phyloP scores from a whole-genome alignment of 2,329 filamentous ascomycete species.

The Tricladium varicosporioides region DNA sequence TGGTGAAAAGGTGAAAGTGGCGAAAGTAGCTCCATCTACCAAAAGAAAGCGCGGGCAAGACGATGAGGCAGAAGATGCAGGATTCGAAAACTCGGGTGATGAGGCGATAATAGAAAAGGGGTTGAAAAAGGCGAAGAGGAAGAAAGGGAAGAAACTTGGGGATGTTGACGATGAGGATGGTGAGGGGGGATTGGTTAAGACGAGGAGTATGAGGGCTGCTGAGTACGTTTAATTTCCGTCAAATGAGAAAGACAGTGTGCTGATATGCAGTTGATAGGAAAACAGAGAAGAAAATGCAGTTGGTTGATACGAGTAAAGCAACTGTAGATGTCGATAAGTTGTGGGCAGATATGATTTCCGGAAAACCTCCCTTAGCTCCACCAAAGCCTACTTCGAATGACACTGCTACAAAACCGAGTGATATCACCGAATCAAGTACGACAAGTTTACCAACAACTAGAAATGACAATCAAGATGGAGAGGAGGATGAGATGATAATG shows the following conservation, averaged over 20 bases:
- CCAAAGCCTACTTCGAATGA: slow-evolving; percentile 1
- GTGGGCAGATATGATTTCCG: slow-evolving; percentile 64
- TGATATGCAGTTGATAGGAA: slow-evolving; percentile 17
- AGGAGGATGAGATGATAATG: slow-evolving; percentile 43
- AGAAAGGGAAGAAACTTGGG: slow-evolving; percentile 47
- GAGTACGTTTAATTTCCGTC: slow-evolving; percentile 46
- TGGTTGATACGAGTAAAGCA: slow-evolving; percentile 35
- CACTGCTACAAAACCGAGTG: no score
- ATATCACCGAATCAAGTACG: no score
- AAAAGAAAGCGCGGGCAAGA: slow-evolving; percentile 36
- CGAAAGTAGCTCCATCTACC: slow-evolving; percentile 20
- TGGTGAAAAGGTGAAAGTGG: slow-evolving; percentile 19
- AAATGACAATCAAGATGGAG: background rate
- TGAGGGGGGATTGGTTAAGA: slow-evolving; percentile 68
- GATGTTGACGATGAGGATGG: slow-evolving; percentile 61
- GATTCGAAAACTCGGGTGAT: slow-evolving; percentile 69
- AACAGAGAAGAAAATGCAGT: slow-evolving; percentile 26
- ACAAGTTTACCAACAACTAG: no score
- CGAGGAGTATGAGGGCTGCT: slow-evolving; percentile 64
- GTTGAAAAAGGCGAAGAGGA: slow-evolving; percentile 50
- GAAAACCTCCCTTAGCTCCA: slow-evolving; percentile 22
- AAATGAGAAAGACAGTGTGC: background rate
- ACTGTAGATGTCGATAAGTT: slow-evolving; percentile 71
- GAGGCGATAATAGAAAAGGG: slow-evolving; percentile 65
- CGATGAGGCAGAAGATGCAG: slow-evolving; percentile 44